Percentiles rank a stretch among this genome's conserved stretches.
These are phyloP conservation scores for Fusarium oligoseptatum DNA, from an alignment of 2,329 filamentous ascomycete genomes.

Conservation along the genomic window DNA sequence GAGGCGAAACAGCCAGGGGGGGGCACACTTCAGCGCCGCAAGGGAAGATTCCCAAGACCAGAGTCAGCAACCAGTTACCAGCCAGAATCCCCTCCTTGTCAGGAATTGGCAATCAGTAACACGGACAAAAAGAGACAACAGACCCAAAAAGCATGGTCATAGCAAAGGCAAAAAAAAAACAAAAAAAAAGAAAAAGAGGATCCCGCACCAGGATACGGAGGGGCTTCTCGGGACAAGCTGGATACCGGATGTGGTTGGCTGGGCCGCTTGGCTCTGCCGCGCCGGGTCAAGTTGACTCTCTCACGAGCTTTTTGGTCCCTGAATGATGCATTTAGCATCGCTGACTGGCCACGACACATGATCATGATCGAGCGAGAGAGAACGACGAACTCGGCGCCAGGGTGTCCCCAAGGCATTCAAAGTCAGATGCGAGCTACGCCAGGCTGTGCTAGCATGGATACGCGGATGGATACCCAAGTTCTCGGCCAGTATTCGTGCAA, in stretches of 20 bases:
- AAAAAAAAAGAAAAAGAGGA: conserved; percentile 15
- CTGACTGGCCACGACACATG: conserved; percentile 10
- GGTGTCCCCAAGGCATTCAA: conserved; percentile 10
- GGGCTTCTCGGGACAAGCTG: conserved; percentile 13
- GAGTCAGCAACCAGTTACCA: conserved; percentile 25
- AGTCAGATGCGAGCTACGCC: background rate
- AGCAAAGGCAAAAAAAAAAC: conserved; percentile 3
- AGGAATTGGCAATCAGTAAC: conserved; percentile 18
- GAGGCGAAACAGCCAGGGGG: conserved; percentile 27
- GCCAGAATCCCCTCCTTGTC: conserved; percentile 8
- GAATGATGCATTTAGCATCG: conserved; percentile 7
- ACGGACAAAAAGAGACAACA: conserved; percentile 18
- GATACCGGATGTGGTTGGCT: conserved; percentile 28
- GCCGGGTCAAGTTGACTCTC: conserved; percentile 3
- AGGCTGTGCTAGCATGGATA: conserved; percentile 20
- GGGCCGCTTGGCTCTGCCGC: conserved; percentile 13
- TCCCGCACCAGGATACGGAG: conserved; percentile 28
- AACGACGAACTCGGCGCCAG: background rate
- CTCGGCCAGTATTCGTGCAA: conserved; percentile 25
- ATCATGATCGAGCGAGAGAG: background rate
- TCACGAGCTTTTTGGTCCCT: conserved; percentile 28
- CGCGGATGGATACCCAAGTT: conserved; percentile 26
- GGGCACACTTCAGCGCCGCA: conserved; percentile 12
- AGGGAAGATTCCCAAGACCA: conserved; percentile 19
- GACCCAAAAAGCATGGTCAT: conserved; percentile 23